These are phyloP conservation scores for Cerrena zonata DNA, from an alignment of 1,284 basidiomycete genomes.

Conservation along the genomic window DNA sequence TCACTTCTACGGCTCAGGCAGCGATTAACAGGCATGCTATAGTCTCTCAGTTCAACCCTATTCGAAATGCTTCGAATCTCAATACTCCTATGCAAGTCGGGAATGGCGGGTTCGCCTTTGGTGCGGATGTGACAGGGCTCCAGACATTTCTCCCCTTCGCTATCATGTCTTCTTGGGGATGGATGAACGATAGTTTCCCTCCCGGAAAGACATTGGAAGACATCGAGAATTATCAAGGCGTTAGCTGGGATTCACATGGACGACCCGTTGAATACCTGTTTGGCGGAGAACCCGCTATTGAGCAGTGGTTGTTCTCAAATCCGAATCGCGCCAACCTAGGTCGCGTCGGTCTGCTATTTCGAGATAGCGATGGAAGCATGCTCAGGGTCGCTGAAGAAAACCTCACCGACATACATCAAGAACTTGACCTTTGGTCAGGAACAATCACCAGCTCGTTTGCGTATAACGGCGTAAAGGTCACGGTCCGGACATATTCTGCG, in stretches of 20 bases:
- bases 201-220: conserved; percentile 37
- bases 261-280: conserved; percentile 48
- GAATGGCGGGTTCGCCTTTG: conserved; percentile 60
- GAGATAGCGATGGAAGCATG: conserved; percentile 23
- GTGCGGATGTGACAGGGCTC: conserved; percentile 51
- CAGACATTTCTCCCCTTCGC: conserved; percentile 54
- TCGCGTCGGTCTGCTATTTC: conserved; percentile 43
- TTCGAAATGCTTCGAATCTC: conserved; percentile 40
- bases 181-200: conserved; percentile 57
- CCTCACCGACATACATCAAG: conserved; percentile 34
- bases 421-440: conserved; percentile 53
- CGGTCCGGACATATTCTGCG: conserved; percentile 37
- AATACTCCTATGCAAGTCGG: conserved; percentile 56
- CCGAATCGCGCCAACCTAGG: conserved; percentile 56
- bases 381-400: conserved; percentile 36
- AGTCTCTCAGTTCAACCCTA: conserved; percentile 50
- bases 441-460: conserved; percentile 41
- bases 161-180: conserved; percentile 55
- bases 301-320: conserved; percentile 55
- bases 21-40: conserved; percentile 35
- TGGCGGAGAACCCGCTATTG: conserved; percentile 39
- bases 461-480: conserved; percentile 31
- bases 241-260: conserved; percentile 46
- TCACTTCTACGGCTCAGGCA: neutral
- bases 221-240: conserved; percentile 43